Conservation (phyloP, 2,329 filamentous ascomycete genomes). For the Fusarium beomiforme region DNA sequence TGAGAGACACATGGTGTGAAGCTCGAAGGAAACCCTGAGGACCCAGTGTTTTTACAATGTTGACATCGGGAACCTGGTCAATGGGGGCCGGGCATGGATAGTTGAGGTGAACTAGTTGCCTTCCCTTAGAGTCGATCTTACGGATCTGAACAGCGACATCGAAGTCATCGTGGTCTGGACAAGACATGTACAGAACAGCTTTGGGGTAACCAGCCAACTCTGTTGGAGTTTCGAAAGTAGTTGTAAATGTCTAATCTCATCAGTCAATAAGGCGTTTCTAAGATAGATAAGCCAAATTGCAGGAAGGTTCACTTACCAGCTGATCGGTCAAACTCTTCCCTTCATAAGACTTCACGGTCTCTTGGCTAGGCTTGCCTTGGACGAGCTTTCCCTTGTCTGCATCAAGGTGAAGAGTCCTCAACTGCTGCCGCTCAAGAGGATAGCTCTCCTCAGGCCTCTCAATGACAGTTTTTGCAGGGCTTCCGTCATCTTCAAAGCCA, state of each 20-base stretch:
- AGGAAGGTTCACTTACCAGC: not conserved
- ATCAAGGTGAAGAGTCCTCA: not conserved
- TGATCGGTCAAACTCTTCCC: not conserved
- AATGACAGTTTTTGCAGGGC: not conserved
- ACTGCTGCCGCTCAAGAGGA: not conserved
- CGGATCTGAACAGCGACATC: slow-evolving; percentile 51
- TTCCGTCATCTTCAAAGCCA: not conserved
- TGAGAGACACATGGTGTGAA: not conserved
- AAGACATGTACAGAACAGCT: slow-evolving; percentile 14
- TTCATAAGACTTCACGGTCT: not conserved
- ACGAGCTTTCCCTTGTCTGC: not conserved
- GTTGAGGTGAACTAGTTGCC: not conserved
- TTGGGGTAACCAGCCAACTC: not conserved
- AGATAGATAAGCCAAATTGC: too few species aligned
- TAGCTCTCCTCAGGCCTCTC: not conserved
- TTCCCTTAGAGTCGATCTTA: not conserved
- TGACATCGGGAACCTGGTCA: not conserved
- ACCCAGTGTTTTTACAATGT: not conserved
- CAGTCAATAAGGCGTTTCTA: too few species aligned
- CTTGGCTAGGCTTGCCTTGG: not conserved
- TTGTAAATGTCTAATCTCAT: not conserved
- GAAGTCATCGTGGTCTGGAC: slow-evolving; percentile 52
- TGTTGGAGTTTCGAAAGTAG: not conserved
- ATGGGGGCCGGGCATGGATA: not conserved
- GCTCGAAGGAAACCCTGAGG: not conserved